Base-by-base conservation (phyloP, 2,329 filamentous ascomycete genomes). In the Paraphoma chrysanthemicola region DNA sequence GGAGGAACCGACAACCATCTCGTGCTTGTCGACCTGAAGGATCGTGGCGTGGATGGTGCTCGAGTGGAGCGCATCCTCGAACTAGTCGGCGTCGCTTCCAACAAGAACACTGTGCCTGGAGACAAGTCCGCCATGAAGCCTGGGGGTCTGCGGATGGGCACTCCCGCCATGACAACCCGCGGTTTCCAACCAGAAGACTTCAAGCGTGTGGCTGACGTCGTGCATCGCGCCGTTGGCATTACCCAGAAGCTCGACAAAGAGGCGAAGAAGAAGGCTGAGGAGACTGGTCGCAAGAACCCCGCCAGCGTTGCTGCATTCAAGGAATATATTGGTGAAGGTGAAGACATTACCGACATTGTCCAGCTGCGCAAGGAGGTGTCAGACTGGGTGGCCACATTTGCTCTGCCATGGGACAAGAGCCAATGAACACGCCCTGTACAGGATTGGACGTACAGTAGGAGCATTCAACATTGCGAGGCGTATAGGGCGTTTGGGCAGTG, bases 41-140 rank as follows among this genome's bases (percentile, higher is more conserved):
- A 93, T 74, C 87, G 91, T 76, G 85, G 82, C 62, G 88, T 99
- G 16, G 95, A 99, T 72, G 95, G 95, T 72, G 95, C 95, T 56
- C 92, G 95, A 79, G 91, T 98, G 42, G 95, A 99, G 86, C 90
- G 92, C 60, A 90, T 99, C 57, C 89, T 99, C 17, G 95, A 99
- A 84, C 91, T 96, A 79, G 95, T 97, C 81, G 96, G 97, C 85
- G 96, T 99, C 79, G 93, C 95, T 61, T 96, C 93, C 87, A 99
- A 99, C 89, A 99, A 99, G 89, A 99, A 99, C 88, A 90, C 92
- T 59, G 95, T 97, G 57, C 95, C 95, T 41, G 95, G 95, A 63
- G 95, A 99, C 86, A 97, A 96, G 86, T 96, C 92, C 56, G 95
- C 95, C 47, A 87, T 99, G 67, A 97, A 92, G 63, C 95, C 95